A percentile compares a stretch with the other conserved stretches of the same genome.
Evolutionary conservation across 1,284 basidiomycete genomes (phyloP).

Genomic region (Ustilago trichophora): DNA sequence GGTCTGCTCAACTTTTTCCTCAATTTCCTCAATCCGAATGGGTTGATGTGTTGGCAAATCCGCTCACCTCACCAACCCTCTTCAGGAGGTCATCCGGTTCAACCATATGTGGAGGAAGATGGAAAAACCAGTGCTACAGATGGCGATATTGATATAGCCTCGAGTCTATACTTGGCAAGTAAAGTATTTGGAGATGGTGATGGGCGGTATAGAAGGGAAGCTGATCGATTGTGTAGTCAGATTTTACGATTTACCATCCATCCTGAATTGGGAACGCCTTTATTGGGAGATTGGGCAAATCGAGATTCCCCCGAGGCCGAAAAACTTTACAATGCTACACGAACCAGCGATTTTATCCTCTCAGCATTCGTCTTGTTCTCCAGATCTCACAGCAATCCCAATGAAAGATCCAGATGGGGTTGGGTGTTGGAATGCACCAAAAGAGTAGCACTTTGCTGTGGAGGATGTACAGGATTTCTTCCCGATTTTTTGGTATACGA

Average conservation of each 20-base stretch:
- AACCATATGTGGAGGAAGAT: slow-evolving; percentile 51
- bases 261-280: slow-evolving; percentile 43
- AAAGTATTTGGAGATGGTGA: slow-evolving; percentile 40
- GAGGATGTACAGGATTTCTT: slow-evolving; percentile 34
- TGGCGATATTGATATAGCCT: slow-evolving; percentile 62
- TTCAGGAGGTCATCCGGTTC: slow-evolving; percentile 8
- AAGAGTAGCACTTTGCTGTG: slow-evolving; percentile 26
- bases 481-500: slow-evolving; percentile 55
- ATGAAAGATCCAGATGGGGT: slow-evolving; percentile 40
- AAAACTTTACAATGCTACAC: slow-evolving; percentile 50
- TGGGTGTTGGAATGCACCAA: slow-evolving; percentile 50
- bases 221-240: slow-evolving; percentile 26
- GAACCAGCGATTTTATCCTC: slow-evolving; percentile 57
- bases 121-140: slow-evolving; percentile 55
- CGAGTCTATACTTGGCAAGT: slow-evolving; percentile 47
- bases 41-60: slow-evolving; percentile 62
- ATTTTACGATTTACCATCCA: slow-evolving; percentile 50
- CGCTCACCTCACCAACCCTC: slow-evolving; percentile 24
- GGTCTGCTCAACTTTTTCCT: slow-evolving; percentile 54
- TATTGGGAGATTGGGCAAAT: slow-evolving; percentile 62
- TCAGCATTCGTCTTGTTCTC: slow-evolving; percentile 52
- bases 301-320: slow-evolving; percentile 25
- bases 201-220: slow-evolving; percentile 42
- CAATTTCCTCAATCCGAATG: slow-evolving; percentile 44
- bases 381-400: slow-evolving; percentile 27